phyloP scores from a whole-genome alignment of 495 filamentous ascomycete genomes.

The Penicillium roqueforti region DNA sequence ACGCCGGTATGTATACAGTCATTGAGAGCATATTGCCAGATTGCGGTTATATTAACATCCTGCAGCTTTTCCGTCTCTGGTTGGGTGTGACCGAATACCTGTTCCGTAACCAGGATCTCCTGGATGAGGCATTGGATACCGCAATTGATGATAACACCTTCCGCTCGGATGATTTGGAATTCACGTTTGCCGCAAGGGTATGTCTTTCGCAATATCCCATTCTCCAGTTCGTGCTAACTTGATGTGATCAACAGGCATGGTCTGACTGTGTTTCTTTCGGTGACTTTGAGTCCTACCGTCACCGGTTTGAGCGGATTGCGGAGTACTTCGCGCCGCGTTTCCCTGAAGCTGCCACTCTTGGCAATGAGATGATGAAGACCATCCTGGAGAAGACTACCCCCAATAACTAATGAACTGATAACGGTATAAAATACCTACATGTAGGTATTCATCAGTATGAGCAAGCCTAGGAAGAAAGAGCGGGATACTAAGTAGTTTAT shows the following conservation, averaged over 20 bases:
- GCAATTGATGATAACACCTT: slow-evolving; percentile 86
- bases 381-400: slow-evolving; percentile 76
- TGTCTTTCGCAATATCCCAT: slow-evolving; percentile 18
- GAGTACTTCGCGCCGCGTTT: slow-evolving; percentile 88
- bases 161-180: slow-evolving; percentile 87
- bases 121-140: slow-evolving; percentile 81
- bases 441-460: background rate
- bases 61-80: slow-evolving; percentile 90
- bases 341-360: slow-evolving; percentile 74
- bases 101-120: slow-evolving; percentile 76
- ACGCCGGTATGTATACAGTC: slow-evolving; percentile 61
- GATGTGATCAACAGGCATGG: slow-evolving; percentile 61
- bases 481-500: background rate
- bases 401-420: slow-evolving; percentile 13
- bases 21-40: background rate
- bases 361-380: slow-evolving; percentile 95
- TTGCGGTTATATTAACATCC: slow-evolving; percentile 12
- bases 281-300: slow-evolving; percentile 83
- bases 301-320: slow-evolving; percentile 85
- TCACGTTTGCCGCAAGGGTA: slow-evolving; percentile 88
- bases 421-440: slow-evolving; percentile 1
- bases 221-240: slow-evolving; percentile 4
- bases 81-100: slow-evolving; percentile 95
- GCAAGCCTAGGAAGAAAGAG: background rate
- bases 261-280: slow-evolving; percentile 86